Evolutionary conservation across 169 alveolate genomes (phyloP), one percentile per base, ranked within the genome.

Genomic region (Babesia ovata): DNA sequence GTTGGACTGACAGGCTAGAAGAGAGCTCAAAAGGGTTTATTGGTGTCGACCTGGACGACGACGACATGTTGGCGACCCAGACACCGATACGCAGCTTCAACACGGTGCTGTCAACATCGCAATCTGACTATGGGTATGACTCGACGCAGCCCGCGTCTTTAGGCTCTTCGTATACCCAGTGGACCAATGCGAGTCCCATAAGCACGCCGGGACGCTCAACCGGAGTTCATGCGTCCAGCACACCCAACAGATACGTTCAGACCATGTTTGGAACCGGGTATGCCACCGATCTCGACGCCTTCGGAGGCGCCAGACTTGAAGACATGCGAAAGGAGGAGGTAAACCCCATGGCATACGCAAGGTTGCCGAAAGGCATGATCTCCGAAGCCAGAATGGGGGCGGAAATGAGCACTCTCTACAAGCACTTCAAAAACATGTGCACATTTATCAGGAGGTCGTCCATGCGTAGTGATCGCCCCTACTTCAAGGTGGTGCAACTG

Each of bases 361-460:
- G 75, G 10, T 8, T 78, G 75, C 48, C 82, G 28, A 53, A 71
- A 21, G 58, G 45, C 14, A 26, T 54, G 69, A 60, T 78, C 28
- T 54, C 75, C 19, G 63, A 63, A 19, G 17, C 62, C 29, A 78
- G 69, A 39, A 48, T 78, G 75, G 66, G 75, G 17, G 61, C 36
- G 19, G 53, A 67, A 33, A 44, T 78, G 39, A 17, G 58, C 12
- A 53, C 63, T 33, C 53, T 78, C 36, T 61, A 78, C 81, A 78
- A 70, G 29, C 87, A 78, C 36, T 78, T 78, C 70, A 70, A 78
- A 36, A 78, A 78, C 33, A 78, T 78, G 75, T 67, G 82, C 28
- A 78, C 87, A 16, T 60, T 78, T 28, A 66, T 78, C 14, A 48
- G 73, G 24, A 75, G 87, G n/a, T 67, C 87, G 33, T 57, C 79